Evolutionary conservation across 2,329 filamentous ascomycete species (phyloP), one percentile per base, ranked within the genome.

Genomic region (Cladophialophora carrionii): DNA sequence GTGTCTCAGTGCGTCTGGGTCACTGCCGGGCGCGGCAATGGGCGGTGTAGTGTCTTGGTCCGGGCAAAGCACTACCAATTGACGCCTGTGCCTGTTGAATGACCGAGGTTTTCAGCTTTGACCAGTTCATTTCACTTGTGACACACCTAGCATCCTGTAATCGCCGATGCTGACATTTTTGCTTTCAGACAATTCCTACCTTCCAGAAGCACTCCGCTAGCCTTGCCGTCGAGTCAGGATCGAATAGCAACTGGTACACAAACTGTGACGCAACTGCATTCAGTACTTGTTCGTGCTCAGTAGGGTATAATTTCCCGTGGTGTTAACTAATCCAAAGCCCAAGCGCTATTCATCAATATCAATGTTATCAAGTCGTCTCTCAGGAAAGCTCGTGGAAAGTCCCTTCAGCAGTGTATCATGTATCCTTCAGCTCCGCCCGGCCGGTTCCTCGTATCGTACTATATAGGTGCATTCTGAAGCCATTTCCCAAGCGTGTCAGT

Each of bases 11-110:
- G 14, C 14, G 52, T 41, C 46, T 8, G 24, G 24, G 29, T 34
- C 37, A 58, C 37, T 58, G 14, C 56, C 41, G 26, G 56, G 24
- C 6, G 17, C 52, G n/a, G 22, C 52, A 54, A 24, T 34, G 52
- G 52, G 52, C 52, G 52, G 52, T 31, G 26, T 54, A 32, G 48
- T 51, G 20, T 20, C 24, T 51, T 51, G 48, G 24, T 29, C 20
- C 17, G 48, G 20, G 24, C 48, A 12, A 12, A 12, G 24, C 48
- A 26, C 48, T 9, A 51, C 24, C 22, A 26, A 51, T 14, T n/a
- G 37, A 20, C 5, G 37, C 17, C 37, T n/a, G 5, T 41, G 14
- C 37, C 17, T 43, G 17, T 7, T 20, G 17, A 43, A 43, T 6
- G n/a, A 29, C 26, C 3, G 26, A 29, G 3, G 3, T 29, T 29